Evolutionary conservation across 2,329 filamentous ascomycete genomes (phyloP).

Genomic region (Neofusicoccum sp.): DNA sequence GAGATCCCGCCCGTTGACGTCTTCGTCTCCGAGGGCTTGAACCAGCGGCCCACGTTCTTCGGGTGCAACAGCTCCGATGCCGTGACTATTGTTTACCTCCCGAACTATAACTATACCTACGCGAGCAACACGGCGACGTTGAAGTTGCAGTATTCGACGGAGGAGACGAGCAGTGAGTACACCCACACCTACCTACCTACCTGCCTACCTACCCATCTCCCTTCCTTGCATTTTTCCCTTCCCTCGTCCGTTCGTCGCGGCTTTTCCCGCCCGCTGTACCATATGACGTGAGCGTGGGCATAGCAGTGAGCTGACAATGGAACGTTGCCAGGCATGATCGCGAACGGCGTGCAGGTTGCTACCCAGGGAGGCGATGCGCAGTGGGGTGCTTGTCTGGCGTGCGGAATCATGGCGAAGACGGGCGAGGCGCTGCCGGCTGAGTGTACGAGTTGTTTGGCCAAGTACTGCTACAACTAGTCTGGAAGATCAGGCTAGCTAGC

Average conservation of each 20-base stretch:
- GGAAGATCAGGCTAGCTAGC: too few relatives aligned
- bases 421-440: conserved; percentile 5
- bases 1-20: conserved; percentile 55
- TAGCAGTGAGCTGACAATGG: not conserved
- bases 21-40: conserved; percentile 59
- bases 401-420: conserved; percentile 14
- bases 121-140: conserved; percentile 10
- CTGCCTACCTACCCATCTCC: too few relatives aligned
- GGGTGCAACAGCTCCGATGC: conserved; percentile 41
- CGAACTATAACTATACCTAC: conserved; percentile 11
- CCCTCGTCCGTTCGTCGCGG: not conserved
- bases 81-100: conserved; percentile 12
- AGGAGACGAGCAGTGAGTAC: conserved; percentile 7
- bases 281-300: not conserved
- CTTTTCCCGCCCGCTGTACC: not conserved
- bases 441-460: not conserved
- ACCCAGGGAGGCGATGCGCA: not conserved
- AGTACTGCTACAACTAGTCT: conserved; percentile 14
- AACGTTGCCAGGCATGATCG: not conserved
- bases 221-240: not conserved
- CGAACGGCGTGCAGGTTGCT: conserved; percentile 8
- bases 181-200: too few relatives aligned
- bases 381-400: conserved; percentile 8
- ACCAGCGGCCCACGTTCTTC: conserved; percentile 63
- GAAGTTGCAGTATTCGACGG: not conserved